Conservation (phyloP, 2,329 filamentous ascomycete genomes). For the Fusarium dlaminii region DNA sequence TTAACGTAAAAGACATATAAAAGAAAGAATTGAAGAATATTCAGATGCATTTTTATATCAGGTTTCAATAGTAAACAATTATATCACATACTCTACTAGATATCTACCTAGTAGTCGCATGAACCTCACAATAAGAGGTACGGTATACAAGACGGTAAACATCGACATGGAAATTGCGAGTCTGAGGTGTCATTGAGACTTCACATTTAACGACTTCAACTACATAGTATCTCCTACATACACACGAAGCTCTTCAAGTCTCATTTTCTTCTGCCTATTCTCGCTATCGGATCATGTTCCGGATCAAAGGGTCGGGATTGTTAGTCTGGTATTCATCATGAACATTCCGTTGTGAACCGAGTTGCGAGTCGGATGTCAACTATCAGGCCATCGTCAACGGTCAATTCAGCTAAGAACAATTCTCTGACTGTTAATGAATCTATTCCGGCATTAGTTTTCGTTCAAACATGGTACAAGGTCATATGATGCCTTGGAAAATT, state of each 20-base stretch:
- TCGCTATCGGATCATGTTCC: background rate
- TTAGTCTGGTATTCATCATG: background rate
- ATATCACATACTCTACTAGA: no score
- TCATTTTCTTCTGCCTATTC: background rate
- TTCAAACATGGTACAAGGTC: background rate
- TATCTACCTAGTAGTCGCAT: no score
- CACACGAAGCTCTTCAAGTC: background rate
- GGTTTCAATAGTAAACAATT: background rate
- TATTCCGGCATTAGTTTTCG: background rate
- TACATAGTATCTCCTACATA: background rate
- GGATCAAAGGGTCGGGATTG: background rate
- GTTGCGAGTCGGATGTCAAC: background rate
- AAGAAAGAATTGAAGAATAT: background rate
- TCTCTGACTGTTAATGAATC: background rate
- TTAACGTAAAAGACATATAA: background rate
- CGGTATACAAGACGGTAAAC: no score
- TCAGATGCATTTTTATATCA: background rate
- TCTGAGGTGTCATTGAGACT: no score
- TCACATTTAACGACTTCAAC: background rate
- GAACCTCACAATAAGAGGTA: background rate
- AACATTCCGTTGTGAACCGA: background rate
- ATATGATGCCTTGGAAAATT: background rate
- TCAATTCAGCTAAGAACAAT: background rate
- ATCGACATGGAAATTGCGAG: no score
- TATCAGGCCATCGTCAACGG: background rate